A percentile compares a stretch with the other conserved stretches of the same genome.
phyloP scores from a whole-genome alignment of 1,139 yeast genomes.

The Blastobotrys petasosporus region DNA sequence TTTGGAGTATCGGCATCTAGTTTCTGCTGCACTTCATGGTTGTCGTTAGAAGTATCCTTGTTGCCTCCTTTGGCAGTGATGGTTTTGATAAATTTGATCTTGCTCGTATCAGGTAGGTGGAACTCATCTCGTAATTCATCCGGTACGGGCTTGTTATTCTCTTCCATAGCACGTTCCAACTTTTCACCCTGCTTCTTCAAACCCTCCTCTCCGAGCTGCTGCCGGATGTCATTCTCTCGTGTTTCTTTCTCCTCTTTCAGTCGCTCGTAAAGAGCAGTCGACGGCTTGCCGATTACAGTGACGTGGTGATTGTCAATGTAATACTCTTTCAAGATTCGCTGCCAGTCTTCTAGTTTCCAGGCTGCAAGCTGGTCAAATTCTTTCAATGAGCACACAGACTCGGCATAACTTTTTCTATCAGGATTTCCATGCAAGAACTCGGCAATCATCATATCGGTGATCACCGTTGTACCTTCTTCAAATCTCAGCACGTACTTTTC shows the following conservation, averaged over 20 bases:
- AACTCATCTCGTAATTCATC: constrained; percentile 43
- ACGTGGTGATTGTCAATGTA: constrained; percentile 65
- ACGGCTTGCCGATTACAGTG: constrained; percentile 71
- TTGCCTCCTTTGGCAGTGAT: constrained; percentile 45
- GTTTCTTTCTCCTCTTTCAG: constrained; percentile 49
- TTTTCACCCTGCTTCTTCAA: constrained; percentile 45
- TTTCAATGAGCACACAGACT: constrained; percentile 48
- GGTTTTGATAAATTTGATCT: constrained; percentile 68
- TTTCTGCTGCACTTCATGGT: constrained; percentile 26
- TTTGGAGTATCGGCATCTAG: constrained; percentile 37
- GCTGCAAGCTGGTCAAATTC: constrained; percentile 54
- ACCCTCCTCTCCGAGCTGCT: constrained; percentile 55
- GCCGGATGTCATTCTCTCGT: constrained; percentile 45
- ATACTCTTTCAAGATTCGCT: constrained; percentile 44
- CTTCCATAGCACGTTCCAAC: constrained; percentile 55
- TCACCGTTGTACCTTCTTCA: constrained; percentile 58
- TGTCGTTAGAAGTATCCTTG: constrained; percentile 17
- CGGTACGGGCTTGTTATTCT: constrained; percentile 74
- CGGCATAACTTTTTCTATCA: constrained; percentile 52
- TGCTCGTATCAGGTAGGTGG: constrained; percentile 63
- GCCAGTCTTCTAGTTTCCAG: constrained; percentile 73
- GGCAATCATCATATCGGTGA: constrained; percentile 63
- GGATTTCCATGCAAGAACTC: constrained; percentile 75
- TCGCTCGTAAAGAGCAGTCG: constrained; percentile 51
- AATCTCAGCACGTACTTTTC: constrained; percentile 57